Base-by-base conservation (phyloP, 1,284 basidiomycete genomes). In the Pisolithus thermaeus region DNA sequence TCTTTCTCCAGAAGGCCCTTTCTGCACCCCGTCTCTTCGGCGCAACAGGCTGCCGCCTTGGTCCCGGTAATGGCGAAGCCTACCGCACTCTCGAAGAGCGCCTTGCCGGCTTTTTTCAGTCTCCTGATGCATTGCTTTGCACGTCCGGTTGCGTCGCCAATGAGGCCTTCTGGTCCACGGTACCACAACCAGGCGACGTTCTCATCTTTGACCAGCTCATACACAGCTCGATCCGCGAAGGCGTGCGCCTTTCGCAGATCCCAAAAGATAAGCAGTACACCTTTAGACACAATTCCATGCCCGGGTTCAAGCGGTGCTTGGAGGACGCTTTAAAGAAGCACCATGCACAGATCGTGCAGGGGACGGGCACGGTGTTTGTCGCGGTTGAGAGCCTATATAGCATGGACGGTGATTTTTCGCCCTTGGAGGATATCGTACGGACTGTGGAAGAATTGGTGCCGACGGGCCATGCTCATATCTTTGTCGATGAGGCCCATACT, bases 111-210 rank as follows among this genome's bases (percentile, higher is more conserved):
- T 68, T 3, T 59, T 75, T 0, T 78, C 76, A 0, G 67, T 85
- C 25, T 66, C 85, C 4, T 83, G 28, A 30, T 9, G 28, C 28
- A 9, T 9, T 30, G 28, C 28, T 30, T 9, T 83, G 70, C 20
- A 78, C 78, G 58, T 79, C 77, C 3, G 82, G 83, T 7, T 84
- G 74, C 61, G 80, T 78, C 58, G 82, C 83, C 25, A 86, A 84
- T 57, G 70, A 75, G 2, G 76, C 77, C 5, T 71, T 85, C 59
- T 76, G 83, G 59, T 62, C 75, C 4, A 71, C 72, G 1, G 65
- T 84, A 1, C 82, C 82, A 3, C 28, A 77, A 55, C 63, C 68
- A 8, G 60, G 64, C 12, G 82, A 86, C 56, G 70, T 73, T 55
- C 70, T 85, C 35, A 54, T 86, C 14, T 79, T 76, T 60, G 84